phyloP scores from a whole-genome alignment of 352 stramenopile species.

The Phytophthora palmivora region DNA sequence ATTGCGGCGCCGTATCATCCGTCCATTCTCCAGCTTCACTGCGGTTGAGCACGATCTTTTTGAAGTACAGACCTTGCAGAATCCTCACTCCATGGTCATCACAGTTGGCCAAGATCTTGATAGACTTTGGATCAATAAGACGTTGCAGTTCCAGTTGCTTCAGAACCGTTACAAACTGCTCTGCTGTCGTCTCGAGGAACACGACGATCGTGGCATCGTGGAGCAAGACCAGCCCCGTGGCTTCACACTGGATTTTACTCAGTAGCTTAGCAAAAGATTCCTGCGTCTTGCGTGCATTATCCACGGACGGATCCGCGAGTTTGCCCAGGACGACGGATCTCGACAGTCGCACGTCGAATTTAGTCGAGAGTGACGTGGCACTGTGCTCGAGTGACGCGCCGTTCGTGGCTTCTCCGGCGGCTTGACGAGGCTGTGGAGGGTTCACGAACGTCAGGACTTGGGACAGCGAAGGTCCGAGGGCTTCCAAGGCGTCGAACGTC shows the following conservation, averaged over 20 bases:
- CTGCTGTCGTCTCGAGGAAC: conserved; percentile 65
- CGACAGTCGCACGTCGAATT: conserved; percentile 56
- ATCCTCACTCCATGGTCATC: conserved; percentile 60
- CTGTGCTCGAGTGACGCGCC: too few relatives aligned
- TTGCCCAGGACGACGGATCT: conserved; percentile 55
- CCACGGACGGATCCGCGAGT: conserved; percentile 41
- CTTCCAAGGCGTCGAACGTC: conserved; percentile 51
- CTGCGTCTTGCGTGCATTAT: conserved; percentile 65
- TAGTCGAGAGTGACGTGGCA: too few relatives aligned
- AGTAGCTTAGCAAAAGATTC: conserved; percentile 71
- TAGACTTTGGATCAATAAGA: conserved; percentile 46
- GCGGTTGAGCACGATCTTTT: conserved; percentile 55
- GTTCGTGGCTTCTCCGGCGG: too few relatives aligned
- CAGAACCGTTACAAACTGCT: conserved; percentile 61
- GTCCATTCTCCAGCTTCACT: conserved; percentile 47
- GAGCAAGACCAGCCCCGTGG: conserved; percentile 60
- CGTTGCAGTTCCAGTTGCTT: conserved; percentile 45
- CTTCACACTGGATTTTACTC: conserved; percentile 63
- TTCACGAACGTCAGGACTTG: conserved; percentile 55
- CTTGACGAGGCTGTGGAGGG: conserved; percentile 43
- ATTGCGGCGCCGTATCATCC: conserved; percentile 52
- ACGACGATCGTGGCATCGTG: conserved; percentile 61
- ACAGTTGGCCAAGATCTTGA: conserved; percentile 69
- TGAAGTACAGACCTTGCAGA: conserved; percentile 72
- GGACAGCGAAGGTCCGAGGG: conserved; percentile 57